These are phyloP conservation scores for Malbranchea zuffiana DNA, from an alignment of 2,329 filamentous ascomycete species.

Conservation along the genomic window DNA sequence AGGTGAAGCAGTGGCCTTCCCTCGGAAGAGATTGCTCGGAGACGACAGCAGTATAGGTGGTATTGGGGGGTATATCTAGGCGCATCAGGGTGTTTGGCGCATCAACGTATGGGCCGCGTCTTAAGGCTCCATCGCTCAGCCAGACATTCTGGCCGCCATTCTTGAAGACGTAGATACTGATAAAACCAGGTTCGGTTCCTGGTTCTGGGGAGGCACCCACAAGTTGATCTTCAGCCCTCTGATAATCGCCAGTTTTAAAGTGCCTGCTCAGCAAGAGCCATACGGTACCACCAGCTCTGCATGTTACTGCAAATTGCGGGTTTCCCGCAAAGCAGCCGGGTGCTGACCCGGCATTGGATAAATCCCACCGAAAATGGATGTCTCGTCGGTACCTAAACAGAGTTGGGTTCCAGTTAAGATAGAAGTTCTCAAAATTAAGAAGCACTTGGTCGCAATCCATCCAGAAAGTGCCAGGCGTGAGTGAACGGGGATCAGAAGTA, in stretches of 20 bases:
- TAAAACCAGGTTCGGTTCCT: slow-evolving; percentile 60
- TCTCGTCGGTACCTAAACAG: slow-evolving; percentile 76
- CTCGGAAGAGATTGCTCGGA: slow-evolving; percentile 69
- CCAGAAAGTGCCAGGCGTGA: slow-evolving; percentile 73
- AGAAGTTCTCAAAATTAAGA: slow-evolving; percentile 90
- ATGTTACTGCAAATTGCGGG: slow-evolving; percentile 48
- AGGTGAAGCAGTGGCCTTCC: slow-evolving; percentile 68
- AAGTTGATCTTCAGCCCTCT: slow-evolving; percentile 9
- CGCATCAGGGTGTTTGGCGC: slow-evolving; percentile 83
- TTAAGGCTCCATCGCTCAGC: slow-evolving; percentile 58
- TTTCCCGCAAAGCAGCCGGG: slow-evolving; percentile 62
- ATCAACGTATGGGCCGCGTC: slow-evolving; percentile 79
- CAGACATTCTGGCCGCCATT: slow-evolving; percentile 60
- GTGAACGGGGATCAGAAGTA: slow-evolving; percentile 9
- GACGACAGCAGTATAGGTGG: slow-evolving; percentile 54
- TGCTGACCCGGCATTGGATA: slow-evolving; percentile 44
- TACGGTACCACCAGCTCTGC: slow-evolving; percentile 48
- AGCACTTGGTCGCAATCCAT: slow-evolving; percentile 78
- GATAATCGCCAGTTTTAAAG: slow-evolving; percentile 58
- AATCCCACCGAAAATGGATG: slow-evolving; percentile 77
- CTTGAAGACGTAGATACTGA: slow-evolving; percentile 73
- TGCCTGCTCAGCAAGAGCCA: slow-evolving; percentile 85
- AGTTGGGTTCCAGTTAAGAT: slow-evolving; percentile 91
- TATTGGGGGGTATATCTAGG: slow-evolving; percentile 48
- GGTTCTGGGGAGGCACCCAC: slow-evolving; percentile 33